Conservation (phyloP, 78 protist genomes). For the slime mould (Dictyostelium discoideum) region dicty_2.7 NC_007090.3:361001-361500, state of each 20-base stretch:
- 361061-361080: neutral
- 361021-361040: neutral
- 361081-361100: neutral
- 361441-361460: neutral
- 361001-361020: neutral
- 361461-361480: neutral
- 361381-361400: neutral
- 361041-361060: neutral
- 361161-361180: neutral
- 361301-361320: neutral
- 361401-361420: constrained; percentile 26
- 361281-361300: constrained; percentile 7
- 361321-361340: neutral
- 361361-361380: constrained; percentile 55
- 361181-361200: neutral
- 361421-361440: neutral
- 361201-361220: neutral
- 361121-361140: neutral
- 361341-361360: constrained; percentile 22
- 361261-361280: constrained; percentile 23
- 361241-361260: neutral
- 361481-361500: constrained; percentile 15
- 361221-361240: no score
- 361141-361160: neutral
- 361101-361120: neutral